phyloP scores from a whole-genome alignment of 2,329 filamentous ascomycete species.

The Iodosphaeria phyllophila region DNA sequence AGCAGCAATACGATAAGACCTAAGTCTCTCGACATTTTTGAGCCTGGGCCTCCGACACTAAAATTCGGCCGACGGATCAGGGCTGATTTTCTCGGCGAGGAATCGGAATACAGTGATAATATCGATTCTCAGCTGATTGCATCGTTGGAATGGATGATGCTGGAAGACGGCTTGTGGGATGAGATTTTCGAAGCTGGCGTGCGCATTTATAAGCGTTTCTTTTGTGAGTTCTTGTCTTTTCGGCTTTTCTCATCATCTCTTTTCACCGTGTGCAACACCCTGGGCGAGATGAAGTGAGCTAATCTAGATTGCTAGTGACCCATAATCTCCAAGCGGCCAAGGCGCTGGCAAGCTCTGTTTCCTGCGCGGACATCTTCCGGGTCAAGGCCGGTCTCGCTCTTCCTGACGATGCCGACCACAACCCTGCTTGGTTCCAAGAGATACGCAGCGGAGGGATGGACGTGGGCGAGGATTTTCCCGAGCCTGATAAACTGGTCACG shows the following conservation, averaged over 20 bases:
- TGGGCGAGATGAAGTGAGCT: too few species aligned
- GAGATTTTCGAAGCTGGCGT: slow-evolving; percentile 50
- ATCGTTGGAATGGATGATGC: slow-evolving; percentile 68
- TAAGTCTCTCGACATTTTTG: slow-evolving; percentile 37
- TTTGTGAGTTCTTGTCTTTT: slow-evolving; percentile 40
- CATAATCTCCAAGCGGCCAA: slow-evolving; percentile 35
- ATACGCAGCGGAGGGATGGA: slow-evolving; percentile 6
- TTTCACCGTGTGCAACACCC: slow-evolving; percentile 9
- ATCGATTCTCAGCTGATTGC: slow-evolving; percentile 57
- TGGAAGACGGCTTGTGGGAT: slow-evolving; percentile 54
- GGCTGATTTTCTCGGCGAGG: slow-evolving; percentile 50
- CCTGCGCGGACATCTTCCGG: slow-evolving; percentile 28
- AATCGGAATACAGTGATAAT: slow-evolving; percentile 30
- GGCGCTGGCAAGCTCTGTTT: slow-evolving; percentile 29
- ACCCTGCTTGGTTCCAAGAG: slow-evolving; percentile 13
- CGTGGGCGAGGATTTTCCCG: slow-evolving; percentile 16
- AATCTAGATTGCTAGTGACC: too few species aligned
- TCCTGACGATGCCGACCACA: slow-evolving; percentile 13
- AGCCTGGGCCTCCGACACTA: slow-evolving; percentile 28
- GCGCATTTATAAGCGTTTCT: slow-evolving; percentile 64
- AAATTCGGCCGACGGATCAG: slow-evolving; percentile 45
- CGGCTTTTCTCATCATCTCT: not conserved
- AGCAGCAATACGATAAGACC: too few species aligned
- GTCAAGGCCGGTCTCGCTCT: slow-evolving; percentile 13
- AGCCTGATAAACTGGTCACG: slow-evolving; percentile 23